Conservation (phyloP, 2,329 filamentous ascomycete species). For the Catunica adiposa region DNA sequence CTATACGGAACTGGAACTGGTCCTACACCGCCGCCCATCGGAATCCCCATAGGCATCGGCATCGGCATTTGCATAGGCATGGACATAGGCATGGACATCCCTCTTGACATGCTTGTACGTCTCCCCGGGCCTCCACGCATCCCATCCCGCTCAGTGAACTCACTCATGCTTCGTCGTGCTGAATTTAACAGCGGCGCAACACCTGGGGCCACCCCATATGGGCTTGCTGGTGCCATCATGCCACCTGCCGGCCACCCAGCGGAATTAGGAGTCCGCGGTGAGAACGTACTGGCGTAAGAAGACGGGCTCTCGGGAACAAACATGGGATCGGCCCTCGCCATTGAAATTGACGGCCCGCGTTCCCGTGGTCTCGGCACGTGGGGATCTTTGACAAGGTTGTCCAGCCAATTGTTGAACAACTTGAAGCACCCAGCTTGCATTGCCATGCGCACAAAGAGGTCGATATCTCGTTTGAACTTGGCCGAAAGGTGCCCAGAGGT, state of each 20-base stretch:
- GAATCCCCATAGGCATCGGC: constrained; percentile 1
- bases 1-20: constrained; percentile 3
- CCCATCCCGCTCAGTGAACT: constrained; percentile 5
- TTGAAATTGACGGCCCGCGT: constrained; percentile 1
- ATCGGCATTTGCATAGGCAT: no score
- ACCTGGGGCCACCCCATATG: not conserved
- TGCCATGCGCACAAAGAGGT: not conserved
- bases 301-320: not conserved
- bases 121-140: constrained; percentile 2
- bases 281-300: constrained; percentile 7
- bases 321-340: not conserved
- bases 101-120: constrained; percentile 10
- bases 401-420: not conserved
- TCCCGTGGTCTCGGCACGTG: not conserved
- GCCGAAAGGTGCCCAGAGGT: not conserved
- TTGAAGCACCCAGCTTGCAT: not conserved
- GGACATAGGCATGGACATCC: not conserved
- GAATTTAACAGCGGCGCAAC: not conserved
- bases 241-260: not conserved
- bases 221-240: not conserved
- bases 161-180: not conserved
- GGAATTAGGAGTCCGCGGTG: constrained; percentile 7
- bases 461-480: not conserved
- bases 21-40: not conserved
- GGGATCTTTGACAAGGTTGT: not conserved